Base-by-base conservation (phyloP, 148 eudicot species). In the Vaccinium darrowii region DNA sequence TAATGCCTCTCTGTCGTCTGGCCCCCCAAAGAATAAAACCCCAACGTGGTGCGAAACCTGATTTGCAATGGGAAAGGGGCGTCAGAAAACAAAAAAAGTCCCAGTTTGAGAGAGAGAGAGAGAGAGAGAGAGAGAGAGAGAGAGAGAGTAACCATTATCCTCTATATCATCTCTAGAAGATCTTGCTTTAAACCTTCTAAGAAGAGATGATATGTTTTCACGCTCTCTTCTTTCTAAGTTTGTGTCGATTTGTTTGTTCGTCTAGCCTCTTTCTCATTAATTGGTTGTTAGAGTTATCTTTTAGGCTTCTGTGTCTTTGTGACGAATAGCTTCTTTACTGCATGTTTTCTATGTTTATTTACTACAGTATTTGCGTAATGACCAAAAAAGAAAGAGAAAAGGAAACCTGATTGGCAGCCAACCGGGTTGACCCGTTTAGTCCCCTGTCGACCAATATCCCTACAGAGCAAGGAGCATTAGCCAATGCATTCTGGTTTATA, bases 371-470 rank as follows among this genome's bases (percentile, higher is more conserved):
- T 11, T 69, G 74, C 36, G 13, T 30, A 13, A 69, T 11, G 27
- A 69, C 74, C 23, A 18, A 30, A 18, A 39, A 19, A 74, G 23
- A 74, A 15, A 36, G 51, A 33, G 15, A n/a, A 9, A 19, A 63
- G 25, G 47, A 19, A 11, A 87, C 81, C 43, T 87, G 85, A 51
- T 49, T 83, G 2, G 84, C 54, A 7, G 84, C 87, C 19, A 83
- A 56, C 0, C 86, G 87, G 25, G 91, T 87, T 2, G 89, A 89
- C 21, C 91, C 89, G 0, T 18, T 80, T 6, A 89, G 75, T n/a
- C 91, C 91, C 15, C 91, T 72, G 76, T 89, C 89, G 1, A 89
- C 91, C 3, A 89, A 62, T 33, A 89, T 87, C 19, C 89, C 89
- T 5, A 89, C 87, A 1, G 89, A 89, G 84, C 91, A 89, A 4